Evolutionary conservation across 2,329 filamentous ascomycete species (phyloP).

Genomic region (Rosellinia necatrix): DNA sequence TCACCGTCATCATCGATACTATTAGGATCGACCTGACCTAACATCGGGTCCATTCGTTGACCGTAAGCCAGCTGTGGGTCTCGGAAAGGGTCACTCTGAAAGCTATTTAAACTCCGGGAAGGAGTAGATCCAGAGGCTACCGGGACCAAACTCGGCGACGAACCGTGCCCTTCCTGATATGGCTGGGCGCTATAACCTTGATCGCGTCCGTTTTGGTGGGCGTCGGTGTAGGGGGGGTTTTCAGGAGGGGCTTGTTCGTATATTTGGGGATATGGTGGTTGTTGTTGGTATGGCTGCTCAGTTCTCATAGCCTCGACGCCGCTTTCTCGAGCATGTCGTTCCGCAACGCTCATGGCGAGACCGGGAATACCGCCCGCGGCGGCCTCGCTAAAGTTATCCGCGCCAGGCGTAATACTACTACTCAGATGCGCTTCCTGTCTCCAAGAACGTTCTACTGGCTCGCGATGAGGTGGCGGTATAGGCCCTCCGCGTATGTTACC

Average conservation of each 20-base stretch:
- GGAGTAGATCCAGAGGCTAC: constrained; percentile 47
- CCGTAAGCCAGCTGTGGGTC: constrained; percentile 53
- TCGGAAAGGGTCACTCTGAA: constrained; percentile 70
- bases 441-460: constrained; percentile 30
- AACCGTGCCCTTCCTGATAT: constrained; percentile 45
- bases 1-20: constrained; percentile 87
- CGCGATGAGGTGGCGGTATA: constrained; percentile 38
- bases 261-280: constrained; percentile 27
- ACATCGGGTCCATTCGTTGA: constrained; percentile 51
- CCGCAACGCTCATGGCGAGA: constrained; percentile 68
- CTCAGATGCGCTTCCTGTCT: constrained; percentile 38
- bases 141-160: constrained; percentile 49
- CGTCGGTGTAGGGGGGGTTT: constrained; percentile 28
- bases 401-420: constrained; percentile 61
- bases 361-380: constrained; percentile 70
- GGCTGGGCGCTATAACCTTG: constrained; percentile 27
- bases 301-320: constrained; percentile 64
- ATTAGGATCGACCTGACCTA: constrained; percentile 73
- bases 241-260: constrained; percentile 29
- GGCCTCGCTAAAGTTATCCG: constrained; percentile 68
- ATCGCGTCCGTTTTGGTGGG: constrained; percentile 30
- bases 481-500: constrained; percentile 32
- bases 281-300: constrained; percentile 34
- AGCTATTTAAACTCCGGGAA: constrained; percentile 57
- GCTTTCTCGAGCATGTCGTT: constrained; percentile 66